A percentile compares a stretch with the other conserved stretches of the same genome.
phyloP scores from a whole-genome alignment of 2,329 filamentous ascomycete genomes.

The Thelonectria discophora region DNA sequence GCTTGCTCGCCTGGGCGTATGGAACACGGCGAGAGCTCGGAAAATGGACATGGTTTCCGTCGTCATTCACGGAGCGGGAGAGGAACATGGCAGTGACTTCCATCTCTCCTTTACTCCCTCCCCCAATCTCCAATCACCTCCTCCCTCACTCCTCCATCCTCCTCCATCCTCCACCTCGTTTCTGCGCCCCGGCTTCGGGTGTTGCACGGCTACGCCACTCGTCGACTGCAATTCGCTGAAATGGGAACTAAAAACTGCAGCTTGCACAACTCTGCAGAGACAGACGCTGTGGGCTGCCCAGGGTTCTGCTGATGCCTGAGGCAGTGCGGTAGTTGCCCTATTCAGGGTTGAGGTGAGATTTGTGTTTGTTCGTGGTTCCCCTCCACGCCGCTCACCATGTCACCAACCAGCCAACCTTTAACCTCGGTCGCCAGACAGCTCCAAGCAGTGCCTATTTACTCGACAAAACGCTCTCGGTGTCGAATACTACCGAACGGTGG shows the following conservation, averaged over 20 bases:
- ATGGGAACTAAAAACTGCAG: constrained; percentile 4
- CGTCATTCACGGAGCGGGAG: constrained; percentile 3
- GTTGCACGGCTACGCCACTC: constrained; percentile 19
- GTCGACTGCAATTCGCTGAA: constrained; percentile 6
- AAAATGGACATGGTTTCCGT: constrained; percentile 17
- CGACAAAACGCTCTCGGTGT: constrained; percentile 14
- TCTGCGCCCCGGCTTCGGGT: constrained; percentile 17
- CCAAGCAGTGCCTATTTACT: constrained; percentile 8
- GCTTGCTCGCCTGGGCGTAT: constrained; percentile 9
- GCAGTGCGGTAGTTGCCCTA: neutral
- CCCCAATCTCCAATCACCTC: constrained; percentile 3
- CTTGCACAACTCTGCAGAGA: constrained; percentile 5
- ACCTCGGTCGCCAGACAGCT: constrained; percentile 12
- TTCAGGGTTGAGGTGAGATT: neutral
- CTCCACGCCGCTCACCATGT: constrained; percentile 7
- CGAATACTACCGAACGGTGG: constrained; percentile 18
- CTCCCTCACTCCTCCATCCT: constrained; percentile 2
- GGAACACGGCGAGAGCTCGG: constrained; percentile 14
- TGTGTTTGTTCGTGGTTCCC: neutral
- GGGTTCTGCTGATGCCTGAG: neutral
- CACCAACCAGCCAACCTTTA: constrained; percentile 9
- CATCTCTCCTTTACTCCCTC: constrained; percentile 5
- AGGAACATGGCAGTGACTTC: constrained; percentile 20
- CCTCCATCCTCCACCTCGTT: neutral
- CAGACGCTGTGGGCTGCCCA: constrained; percentile 5